Evolutionary conservation across 1,284 basidiomycete genomes (phyloP).

Genomic region (Farysia itapuensis): DNA sequence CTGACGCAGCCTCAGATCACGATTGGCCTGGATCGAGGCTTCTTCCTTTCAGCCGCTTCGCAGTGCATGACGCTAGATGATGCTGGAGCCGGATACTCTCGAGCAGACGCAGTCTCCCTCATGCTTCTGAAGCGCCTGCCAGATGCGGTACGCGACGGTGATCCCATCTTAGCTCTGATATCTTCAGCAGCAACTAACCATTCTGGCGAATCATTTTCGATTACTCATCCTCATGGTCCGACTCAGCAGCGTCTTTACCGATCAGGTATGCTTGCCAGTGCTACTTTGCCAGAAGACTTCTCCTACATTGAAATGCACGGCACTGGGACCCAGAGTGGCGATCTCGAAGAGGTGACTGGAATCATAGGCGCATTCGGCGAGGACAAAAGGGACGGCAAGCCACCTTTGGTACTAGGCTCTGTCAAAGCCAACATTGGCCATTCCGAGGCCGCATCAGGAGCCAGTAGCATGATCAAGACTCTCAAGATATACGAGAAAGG

Average conservation of each 20-base stretch:
- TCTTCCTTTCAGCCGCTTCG: conserved; percentile 37
- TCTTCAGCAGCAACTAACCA: conserved; percentile 39
- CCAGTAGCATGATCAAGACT: conserved; percentile 38
- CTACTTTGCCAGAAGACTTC: conserved; percentile 14
- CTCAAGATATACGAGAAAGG: conserved; percentile 23
- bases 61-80: conserved; percentile 43
- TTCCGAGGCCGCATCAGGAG: conserved; percentile 32
- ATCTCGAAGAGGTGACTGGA: conserved; percentile 36
- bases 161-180: conserved; percentile 30
- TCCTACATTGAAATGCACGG: conserved; percentile 40
- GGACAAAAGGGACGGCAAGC: conserved; percentile 9
- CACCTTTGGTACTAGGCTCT: conserved; percentile 27
- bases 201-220: conserved; percentile 37
- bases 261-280: conserved; percentile 23
- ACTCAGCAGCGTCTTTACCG: conserved; percentile 32
- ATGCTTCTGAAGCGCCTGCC: conserved; percentile 33
- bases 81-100: conserved; percentile 32
- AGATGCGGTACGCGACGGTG: conserved; percentile 34
- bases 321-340: conserved; percentile 42
- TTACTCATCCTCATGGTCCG: conserved; percentile 38
- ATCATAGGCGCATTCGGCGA: conserved; percentile 40
- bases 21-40: conserved; percentile 39
- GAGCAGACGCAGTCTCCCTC: conserved; percentile 35
- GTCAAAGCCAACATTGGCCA: conserved; percentile 44
- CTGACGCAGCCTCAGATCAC: conserved; percentile 43